Percentiles rank a stretch among this genome's conserved stretches.
Conservation (phyloP, 768 basidiomycete genomes). For the Kondoa malvinella region DNA sequence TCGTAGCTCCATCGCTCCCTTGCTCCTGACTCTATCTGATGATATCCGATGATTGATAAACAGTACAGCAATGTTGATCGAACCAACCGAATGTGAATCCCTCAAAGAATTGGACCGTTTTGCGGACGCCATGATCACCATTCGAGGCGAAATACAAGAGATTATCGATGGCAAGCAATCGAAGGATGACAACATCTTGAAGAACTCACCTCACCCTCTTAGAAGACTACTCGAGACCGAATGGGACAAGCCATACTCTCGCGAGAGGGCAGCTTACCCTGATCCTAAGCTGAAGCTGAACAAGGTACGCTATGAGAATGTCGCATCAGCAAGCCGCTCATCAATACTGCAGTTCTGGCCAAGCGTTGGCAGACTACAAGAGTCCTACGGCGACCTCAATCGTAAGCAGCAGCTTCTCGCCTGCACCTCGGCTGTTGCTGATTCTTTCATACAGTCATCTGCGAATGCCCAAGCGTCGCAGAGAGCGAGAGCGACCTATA, state of each 20-base stretch:
- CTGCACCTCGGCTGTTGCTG: no score
- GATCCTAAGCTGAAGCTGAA: constrained; percentile 60
- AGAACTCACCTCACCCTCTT: constrained; percentile 84
- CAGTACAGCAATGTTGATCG: constrained; percentile 41
- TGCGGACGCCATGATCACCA: constrained; percentile 96
- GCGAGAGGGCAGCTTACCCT: constrained; percentile 80
- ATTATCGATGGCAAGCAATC: constrained; percentile 73
- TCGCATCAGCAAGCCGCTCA: no score
- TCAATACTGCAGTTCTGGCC: no score
- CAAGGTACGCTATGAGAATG: no score
- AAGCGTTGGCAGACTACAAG: constrained; percentile 73
- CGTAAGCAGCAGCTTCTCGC: neutral
- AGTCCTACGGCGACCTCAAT: constrained; percentile 63
- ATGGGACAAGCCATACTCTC: constrained; percentile 88
- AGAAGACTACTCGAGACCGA: constrained; percentile 54
- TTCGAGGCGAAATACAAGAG: constrained; percentile 77
- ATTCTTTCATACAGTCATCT: constrained; percentile 6
- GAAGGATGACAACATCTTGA: constrained; percentile 74
- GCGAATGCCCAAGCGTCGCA: constrained; percentile 6
- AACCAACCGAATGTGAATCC: constrained; percentile 91
- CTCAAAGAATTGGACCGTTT: constrained; percentile 88
- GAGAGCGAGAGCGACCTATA: no score
- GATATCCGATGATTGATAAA: no score
- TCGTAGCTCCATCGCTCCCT: constrained; percentile 89
- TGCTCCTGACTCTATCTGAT: constrained; percentile 43